Conservation (phyloP, 805 yeast species). For the Candida piceae region DNA sequence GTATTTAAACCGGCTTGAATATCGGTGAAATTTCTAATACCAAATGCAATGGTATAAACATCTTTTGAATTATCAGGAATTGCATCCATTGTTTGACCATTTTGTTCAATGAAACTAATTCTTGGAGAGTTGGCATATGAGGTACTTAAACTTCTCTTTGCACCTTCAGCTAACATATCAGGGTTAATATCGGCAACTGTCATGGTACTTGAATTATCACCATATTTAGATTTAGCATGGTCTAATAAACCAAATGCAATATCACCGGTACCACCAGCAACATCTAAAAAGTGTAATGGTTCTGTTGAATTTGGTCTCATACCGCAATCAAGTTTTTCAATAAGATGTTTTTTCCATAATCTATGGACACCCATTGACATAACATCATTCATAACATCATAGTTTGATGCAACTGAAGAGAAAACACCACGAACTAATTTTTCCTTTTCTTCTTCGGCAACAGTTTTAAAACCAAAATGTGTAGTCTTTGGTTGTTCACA, state of each 20-base stretch:
- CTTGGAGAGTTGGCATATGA: conserved; percentile 66
- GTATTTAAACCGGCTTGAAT: conserved; percentile 90
- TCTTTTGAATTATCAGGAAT: conserved; percentile 87
- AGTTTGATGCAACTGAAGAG: conserved; percentile 89
- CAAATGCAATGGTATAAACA: conserved; percentile 93
- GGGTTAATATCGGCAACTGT: conserved; percentile 92
- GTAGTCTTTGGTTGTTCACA: conserved; percentile 46
- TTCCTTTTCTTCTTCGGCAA: conserved; percentile 75
- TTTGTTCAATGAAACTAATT: conserved; percentile 79
- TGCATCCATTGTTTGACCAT: conserved; percentile 83
- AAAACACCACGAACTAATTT: conserved; percentile 80
- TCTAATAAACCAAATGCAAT: conserved; percentile 93
- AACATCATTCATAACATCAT: conserved; percentile 96
- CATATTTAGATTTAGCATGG: conserved; percentile 76
- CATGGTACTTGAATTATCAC: conserved; percentile 75
- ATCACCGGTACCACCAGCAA: conserved; percentile 99
- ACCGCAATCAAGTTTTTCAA: conserved; percentile 86
- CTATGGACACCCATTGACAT: conserved; percentile 96
- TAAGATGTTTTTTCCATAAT: conserved; percentile 90
- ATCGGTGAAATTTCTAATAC: conserved; percentile 94
- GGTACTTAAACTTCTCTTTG: conserved; percentile 56
- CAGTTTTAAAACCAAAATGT: conserved; percentile 88
- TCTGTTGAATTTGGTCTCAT: conserved; percentile 72
- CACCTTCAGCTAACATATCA: conserved; percentile 94
- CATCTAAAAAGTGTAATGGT: conserved; percentile 86